Evolutionary conservation across 441 rosid genomes (phyloP).

Genomic region (Biscutella laevigata): DNA sequence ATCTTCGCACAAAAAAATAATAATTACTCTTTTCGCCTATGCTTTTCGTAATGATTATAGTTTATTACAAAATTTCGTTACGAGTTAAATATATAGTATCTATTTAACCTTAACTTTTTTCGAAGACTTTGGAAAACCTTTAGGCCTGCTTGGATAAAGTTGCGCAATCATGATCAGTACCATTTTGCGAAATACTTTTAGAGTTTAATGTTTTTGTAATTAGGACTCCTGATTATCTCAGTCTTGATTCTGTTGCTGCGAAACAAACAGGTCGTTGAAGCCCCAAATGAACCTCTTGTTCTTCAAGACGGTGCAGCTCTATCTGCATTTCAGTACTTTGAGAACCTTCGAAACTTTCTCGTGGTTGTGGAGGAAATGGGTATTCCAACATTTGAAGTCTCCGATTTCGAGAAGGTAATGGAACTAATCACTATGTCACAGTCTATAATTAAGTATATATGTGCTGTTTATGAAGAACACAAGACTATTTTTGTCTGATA

Average conservation of each 20-base stretch:
- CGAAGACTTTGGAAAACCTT: background rate
- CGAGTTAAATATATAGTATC: background rate
- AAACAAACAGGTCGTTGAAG: constrained; percentile 49
- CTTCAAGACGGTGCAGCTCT: constrained; percentile 67
- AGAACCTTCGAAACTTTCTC: constrained; percentile 59
- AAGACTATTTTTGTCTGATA: background rate
- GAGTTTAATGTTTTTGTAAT: background rate
- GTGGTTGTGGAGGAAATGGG: constrained; percentile 55
- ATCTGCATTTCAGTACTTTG: constrained; percentile 62
- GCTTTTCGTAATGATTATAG: background rate
- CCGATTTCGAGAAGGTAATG: constrained; percentile 61
- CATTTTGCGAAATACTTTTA: background rate
- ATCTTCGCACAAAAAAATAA: too few species aligned
- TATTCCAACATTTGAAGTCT: constrained; percentile 57
- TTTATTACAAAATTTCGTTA: background rate
- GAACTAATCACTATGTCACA: background rate
- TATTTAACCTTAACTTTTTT: background rate
- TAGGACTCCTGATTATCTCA: background rate
- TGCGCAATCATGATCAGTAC: constrained; percentile 24
- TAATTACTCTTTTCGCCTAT: background rate
- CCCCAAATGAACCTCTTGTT: constrained; percentile 44
- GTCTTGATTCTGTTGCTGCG: background rate
- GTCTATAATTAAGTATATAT: background rate
- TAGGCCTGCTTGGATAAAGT: constrained; percentile 25
- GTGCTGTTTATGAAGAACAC: background rate